Base-by-base conservation (phyloP, 164 flowering plant species). In the Aristolochia contorta region DNA sequence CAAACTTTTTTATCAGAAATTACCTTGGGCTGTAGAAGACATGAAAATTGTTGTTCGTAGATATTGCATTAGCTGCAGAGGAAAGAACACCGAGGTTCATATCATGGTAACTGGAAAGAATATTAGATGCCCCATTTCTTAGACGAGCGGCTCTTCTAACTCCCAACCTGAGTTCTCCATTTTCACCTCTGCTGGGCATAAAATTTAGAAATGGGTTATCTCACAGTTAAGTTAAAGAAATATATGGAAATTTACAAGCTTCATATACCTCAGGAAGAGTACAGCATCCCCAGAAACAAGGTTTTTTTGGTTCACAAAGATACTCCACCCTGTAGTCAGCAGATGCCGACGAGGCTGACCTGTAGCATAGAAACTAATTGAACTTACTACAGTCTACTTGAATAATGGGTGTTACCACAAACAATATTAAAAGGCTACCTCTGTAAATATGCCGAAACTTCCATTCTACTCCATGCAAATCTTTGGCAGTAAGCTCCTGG, bases 291-390 rank as follows among this genome's bases (percentile, higher is more conserved):
- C 74, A 0, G 95, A 78, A 46, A 82, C 88, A 58, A 92, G 91
- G 75, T 81, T 78, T 75, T 89, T 92, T 72, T 89, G 92, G 78
- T 84, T 85, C 16, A 92, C 96, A 64, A 89, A 92, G 65, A 75
- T 70, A 66, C 95, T 89, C 96, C 98, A 92, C 59, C 98, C 98
- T 8, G 98, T 89, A 37, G 98, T 92, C 43, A 92, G 91, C 69
- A 91, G 78, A 79, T 91, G 98, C 48, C 98, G 73, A 74, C 98
- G 80, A 24, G 98, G 98, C 82, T 89, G 98, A 65, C 98, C 98
- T 91, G 78, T 54, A 72, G 64, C 48, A 7, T 12, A 61, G 30
- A 12, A 22, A 49, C 4, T 16, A 27, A 33, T 57, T 10, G 10
- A 16, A 16, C 30, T 56, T 9, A 30, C 2, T 56, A 32, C 3